Conservation (phyloP, 2,329 filamentous ascomycete genomes). For the Raffaelea ambrosiae region DNA sequence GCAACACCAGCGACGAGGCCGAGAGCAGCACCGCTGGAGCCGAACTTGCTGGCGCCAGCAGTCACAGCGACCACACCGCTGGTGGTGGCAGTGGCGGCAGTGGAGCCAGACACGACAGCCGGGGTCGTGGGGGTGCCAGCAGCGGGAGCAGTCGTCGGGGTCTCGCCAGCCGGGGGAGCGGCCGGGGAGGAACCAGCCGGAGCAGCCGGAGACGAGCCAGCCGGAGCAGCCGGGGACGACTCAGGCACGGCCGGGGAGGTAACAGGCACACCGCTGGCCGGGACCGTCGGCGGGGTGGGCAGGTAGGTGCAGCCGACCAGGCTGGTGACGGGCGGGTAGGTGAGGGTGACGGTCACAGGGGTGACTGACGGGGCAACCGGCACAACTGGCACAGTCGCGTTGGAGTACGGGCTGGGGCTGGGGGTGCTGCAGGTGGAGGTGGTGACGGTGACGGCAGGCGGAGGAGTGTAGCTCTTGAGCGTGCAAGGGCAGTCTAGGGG, state of each 20-base stretch:
- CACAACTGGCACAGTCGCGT: not conserved
- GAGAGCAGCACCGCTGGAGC: constrained; percentile 8
- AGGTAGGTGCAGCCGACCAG: constrained; percentile 6
- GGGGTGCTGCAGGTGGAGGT: not conserved
- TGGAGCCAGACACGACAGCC: not conserved
- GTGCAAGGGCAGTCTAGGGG: constrained; percentile 14
- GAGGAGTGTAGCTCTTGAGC: constrained; percentile 3
- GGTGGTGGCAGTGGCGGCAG: not conserved
- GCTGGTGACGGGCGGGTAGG: not conserved
- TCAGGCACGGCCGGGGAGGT: not conserved
- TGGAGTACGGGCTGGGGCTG: not conserved
- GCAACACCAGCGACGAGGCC: constrained; percentile 13
- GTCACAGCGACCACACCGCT: constrained; percentile 4
- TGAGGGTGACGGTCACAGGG: not conserved
- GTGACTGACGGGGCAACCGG: no score
- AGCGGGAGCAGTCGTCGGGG: not conserved
- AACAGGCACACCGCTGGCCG: not conserved
- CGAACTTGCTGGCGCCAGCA: constrained; percentile 10
- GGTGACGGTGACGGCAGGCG: constrained; percentile 4
- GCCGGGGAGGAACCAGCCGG: not conserved
- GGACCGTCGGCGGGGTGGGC: not conserved
- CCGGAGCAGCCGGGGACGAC: not conserved
- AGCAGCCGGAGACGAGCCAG: not conserved
- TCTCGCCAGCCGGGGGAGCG: not conserved
- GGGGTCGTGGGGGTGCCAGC: not conserved